Conservation (phyloP, 805 yeast genomes). For the Myxozyma neglecta region DNA sequence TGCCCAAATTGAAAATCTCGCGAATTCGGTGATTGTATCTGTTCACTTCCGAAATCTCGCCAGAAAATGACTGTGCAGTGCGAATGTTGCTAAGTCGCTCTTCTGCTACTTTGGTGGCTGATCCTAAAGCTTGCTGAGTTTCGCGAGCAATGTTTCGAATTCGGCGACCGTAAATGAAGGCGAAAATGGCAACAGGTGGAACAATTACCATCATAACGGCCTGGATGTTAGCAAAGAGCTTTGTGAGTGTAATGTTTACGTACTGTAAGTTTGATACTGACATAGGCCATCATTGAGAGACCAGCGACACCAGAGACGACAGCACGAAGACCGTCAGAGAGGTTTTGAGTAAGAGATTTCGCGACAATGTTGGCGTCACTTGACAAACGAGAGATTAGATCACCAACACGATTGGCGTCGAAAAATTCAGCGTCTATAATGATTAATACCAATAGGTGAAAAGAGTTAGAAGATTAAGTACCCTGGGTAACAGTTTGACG, state of each 20-base stretch:
- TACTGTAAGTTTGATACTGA: conserved; percentile 77
- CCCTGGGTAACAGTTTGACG: conserved; percentile 70
- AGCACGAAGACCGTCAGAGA: conserved; percentile 89
- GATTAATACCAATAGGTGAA: neutral
- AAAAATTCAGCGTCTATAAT: conserved; percentile 72
- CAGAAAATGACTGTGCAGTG: conserved; percentile 88
- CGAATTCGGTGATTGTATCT: conserved; percentile 73
- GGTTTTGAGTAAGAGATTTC: conserved; percentile 79
- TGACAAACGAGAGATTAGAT: conserved; percentile 81
- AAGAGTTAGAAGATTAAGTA: neutral
- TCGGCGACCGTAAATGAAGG: conserved; percentile 76
- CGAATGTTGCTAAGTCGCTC: conserved; percentile 82
- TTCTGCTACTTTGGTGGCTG: conserved; percentile 84
- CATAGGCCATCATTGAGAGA: conserved; percentile 85
- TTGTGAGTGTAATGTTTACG: neutral
- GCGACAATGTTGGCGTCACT: conserved; percentile 88
- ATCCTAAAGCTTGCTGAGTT: conserved; percentile 82
- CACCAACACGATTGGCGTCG: conserved; percentile 89
- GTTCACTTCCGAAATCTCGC: conserved; percentile 74
- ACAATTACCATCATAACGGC: conserved; percentile 70
- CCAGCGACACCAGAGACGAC: conserved; percentile 82
- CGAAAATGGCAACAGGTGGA: conserved; percentile 80
- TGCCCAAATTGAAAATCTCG: conserved; percentile 62
- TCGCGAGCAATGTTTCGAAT: conserved; percentile 71
- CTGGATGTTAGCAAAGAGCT: neutral